Evolutionary conservation across 108 stramenopile species (phyloP), one percentile per base, ranked within the genome.

Genomic region (Skeletonema potamos): DNA sequence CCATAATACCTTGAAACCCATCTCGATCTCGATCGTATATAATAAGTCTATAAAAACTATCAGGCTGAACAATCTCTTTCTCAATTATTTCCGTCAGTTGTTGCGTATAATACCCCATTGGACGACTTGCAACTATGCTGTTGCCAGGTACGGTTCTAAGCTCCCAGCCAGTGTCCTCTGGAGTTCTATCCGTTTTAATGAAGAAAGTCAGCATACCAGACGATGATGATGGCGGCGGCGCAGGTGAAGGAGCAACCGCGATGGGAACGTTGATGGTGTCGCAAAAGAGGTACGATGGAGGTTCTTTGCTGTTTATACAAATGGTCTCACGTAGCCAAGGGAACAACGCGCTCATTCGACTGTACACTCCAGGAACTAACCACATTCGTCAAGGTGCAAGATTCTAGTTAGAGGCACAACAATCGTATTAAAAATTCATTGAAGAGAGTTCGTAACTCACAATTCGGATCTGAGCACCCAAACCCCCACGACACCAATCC

Each of bases 401-500:
- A 15, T n/a, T n/a, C 15, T n/a, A 41, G 15, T 41, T n/a, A 41
- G 39, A 41, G 15, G n/a, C 39, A n/a, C 10, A 3, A 15, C 4
- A 0, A 13, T 41, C 34, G n/a, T n/a, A n/a, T n/a, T n/a, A n/a
- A n/a, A n/a, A n/a, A n/a, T n/a, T n/a, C n/a, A n/a, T n/a, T 41
- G 15, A 41, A 41, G n/a, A 3, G 15, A 41, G 39, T n/a, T 41
- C n/a, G 39, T 41, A 32, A 41, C 39, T 41, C 39, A 41, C 39
- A 79, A 51, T 74, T 39, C 0, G 73, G 33, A 62, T 79, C 77
- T 6, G 77, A 72, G 33, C 77, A 79, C 3, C 77, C 66, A 32
- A 68, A 79, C 27, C 77, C 77, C 77, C 77, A 79, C 6, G 59
- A 62, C 2, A 79, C 77, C 32, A 69, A 28, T 17, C 77, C 77